Evolutionary conservation across 1,139 yeast species (phyloP).

Genomic region (Entelexis paramagnoliae): DNA sequence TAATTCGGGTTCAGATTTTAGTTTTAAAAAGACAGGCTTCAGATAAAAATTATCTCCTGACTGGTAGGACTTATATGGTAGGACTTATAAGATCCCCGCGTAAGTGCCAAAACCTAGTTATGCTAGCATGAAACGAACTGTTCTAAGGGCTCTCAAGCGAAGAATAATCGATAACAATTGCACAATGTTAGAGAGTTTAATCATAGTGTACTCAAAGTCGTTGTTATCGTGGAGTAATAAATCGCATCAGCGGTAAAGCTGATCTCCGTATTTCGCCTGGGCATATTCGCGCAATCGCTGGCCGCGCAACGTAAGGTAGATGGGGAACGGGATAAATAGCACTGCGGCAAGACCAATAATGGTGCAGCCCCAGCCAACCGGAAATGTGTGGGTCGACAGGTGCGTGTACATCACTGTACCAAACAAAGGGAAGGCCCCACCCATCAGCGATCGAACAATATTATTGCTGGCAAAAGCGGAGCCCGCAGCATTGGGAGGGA

Average conservation of each 20-base stretch:
- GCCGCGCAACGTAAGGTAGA: constrained; percentile 17
- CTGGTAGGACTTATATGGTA: no score
- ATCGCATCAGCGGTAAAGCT: constrained; percentile 2
- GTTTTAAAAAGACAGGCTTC: no score
- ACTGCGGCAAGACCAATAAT: constrained; percentile 18
- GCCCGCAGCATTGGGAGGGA: constrained; percentile 47
- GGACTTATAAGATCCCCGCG: no score
- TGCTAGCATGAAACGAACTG: no score
- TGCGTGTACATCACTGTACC: constrained; percentile 39
- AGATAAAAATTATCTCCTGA: no score
- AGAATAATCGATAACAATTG: no score
- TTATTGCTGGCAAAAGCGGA: constrained; percentile 19
- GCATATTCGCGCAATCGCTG: constrained; percentile 17
- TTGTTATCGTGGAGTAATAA: no score
- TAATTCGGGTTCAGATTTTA: no score
- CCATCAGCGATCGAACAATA: constrained; percentile 17
- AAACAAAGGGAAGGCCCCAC: constrained; percentile 18
- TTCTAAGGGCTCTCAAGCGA: no score
- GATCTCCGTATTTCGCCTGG: constrained; percentile 19
- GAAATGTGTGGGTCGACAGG: constrained; percentile 9
- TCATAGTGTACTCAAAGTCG: no score
- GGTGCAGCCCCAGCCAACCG: constrained; percentile 25
- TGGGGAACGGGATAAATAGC: constrained; percentile 17
- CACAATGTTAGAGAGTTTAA: no score
- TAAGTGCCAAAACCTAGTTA: no score